Evolutionary conservation across 1,139 yeast species (phyloP).

Genomic region (Suhomyces bolitotheri): DNA sequence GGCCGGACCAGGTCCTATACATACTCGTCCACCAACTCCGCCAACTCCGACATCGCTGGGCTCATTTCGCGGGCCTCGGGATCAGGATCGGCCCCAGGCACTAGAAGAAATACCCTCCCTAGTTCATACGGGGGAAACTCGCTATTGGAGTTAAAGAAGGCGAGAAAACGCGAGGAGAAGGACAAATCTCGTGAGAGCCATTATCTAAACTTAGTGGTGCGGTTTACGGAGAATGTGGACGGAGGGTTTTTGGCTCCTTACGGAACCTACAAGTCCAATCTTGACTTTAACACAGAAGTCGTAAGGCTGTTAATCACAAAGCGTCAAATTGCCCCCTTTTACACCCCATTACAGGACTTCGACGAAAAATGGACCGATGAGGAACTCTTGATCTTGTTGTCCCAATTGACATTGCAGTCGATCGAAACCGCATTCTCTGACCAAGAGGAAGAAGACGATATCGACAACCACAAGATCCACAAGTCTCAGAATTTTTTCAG

Average conservation of each 20-base stretch:
- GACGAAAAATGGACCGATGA: constrained; percentile 74
- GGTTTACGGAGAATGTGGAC: constrained; percentile 62
- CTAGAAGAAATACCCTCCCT: constrained; percentile 24
- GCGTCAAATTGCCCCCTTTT: constrained; percentile 84
- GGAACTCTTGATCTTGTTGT: constrained; percentile 60
- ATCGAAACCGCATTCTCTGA: constrained; percentile 55
- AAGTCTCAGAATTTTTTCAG: constrained; percentile 49
- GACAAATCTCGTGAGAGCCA: constrained; percentile 54
- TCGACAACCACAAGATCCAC: constrained; percentile 58
- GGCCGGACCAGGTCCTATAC: constrained; percentile 33
- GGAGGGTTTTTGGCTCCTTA: constrained; percentile 85
- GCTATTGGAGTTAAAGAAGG: constrained; percentile 26
- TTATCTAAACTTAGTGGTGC: constrained; percentile 56
- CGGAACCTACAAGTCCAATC: constrained; percentile 76
- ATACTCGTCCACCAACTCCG: constrained; percentile 5
- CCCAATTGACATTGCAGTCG: constrained; percentile 58
- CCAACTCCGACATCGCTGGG: constrained; percentile 13
- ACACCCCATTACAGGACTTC: constrained; percentile 82
- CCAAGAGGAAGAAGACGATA: constrained; percentile 52
- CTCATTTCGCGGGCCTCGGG: constrained; percentile 13
- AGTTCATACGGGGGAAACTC: constrained; percentile 15
- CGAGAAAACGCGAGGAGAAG: constrained; percentile 48
- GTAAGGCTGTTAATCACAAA: constrained; percentile 62
- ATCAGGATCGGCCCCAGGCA: constrained; percentile 3
- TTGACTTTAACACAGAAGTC: constrained; percentile 71